Conservation (phyloP, 176 grass and related monocot species). For the Urochloa ruziziensis region DNA sequence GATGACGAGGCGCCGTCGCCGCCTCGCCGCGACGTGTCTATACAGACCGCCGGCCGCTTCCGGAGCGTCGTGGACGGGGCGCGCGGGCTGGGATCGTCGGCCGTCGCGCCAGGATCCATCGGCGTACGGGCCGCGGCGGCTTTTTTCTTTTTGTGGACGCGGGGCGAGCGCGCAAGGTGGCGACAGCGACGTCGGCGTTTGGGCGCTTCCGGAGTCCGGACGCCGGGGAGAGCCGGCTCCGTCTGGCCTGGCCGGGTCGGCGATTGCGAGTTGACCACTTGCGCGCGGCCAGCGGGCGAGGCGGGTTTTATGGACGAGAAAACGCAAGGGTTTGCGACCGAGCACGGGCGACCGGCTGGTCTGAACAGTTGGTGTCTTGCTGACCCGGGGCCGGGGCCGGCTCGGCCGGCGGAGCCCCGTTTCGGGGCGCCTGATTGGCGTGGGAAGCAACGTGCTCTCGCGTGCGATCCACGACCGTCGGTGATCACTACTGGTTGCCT, state of each 20-base stretch:
- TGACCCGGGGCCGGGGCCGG: not conserved
- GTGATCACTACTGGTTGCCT: too few species aligned
- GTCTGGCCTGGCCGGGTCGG: not conserved
- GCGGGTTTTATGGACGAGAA: not conserved
- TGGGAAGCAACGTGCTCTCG: too few species aligned
- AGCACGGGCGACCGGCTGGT: not conserved
- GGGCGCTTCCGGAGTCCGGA: not conserved
- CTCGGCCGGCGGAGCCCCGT: too few species aligned
- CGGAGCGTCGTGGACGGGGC: not conserved
- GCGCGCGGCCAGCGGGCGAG: not conserved
- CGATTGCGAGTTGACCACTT: not conserved
- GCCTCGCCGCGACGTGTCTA: slow-evolving; percentile 16
- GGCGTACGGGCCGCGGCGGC: not conserved
- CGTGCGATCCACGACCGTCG: too few species aligned
- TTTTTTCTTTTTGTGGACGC: not conserved
- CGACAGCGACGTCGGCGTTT: slow-evolving; percentile 26
- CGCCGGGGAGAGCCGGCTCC: not conserved
- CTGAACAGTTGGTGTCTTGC: not conserved
- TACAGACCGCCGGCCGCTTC: slow-evolving; percentile 16
- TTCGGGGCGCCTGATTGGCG: too few species aligned
- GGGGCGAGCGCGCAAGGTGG: not conserved
- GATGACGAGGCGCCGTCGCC: not conserved
- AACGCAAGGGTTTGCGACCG: not conserved
- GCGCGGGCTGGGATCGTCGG: not conserved
- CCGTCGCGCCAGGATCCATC: slow-evolving; percentile 37